phyloP scores from a whole-genome alignment of 441 rosid species.

The Erysimum cheiri region DNA sequence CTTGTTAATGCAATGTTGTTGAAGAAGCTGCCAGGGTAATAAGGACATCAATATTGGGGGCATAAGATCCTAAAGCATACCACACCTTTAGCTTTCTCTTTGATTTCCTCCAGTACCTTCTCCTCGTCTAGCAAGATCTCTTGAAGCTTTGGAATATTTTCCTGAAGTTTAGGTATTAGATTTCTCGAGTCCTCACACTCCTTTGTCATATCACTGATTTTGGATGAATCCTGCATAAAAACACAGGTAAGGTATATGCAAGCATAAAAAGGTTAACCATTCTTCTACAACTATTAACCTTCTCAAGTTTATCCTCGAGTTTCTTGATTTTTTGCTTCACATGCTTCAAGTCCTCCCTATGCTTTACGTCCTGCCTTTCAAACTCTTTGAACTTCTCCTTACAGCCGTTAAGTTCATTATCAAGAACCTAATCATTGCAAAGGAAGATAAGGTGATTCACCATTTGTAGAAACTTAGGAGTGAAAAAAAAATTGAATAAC shows the following conservation, averaged over 20 bases:
- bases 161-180: slow-evolving; percentile 84
- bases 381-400: slow-evolving; percentile 96
- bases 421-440: slow-evolving; percentile 69
- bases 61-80: slow-evolving; percentile 30
- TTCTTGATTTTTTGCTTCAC: slow-evolving; percentile 94
- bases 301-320: slow-evolving; percentile 83
- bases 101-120: slow-evolving; percentile 70
- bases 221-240: slow-evolving; percentile 68
- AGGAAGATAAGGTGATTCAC: slow-evolving; percentile 21
- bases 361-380: slow-evolving; percentile 94
- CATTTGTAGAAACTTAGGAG: slow-evolving; percentile 11
- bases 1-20: slow-evolving; percentile 8
- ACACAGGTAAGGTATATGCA: slow-evolving; percentile 39
- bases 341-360: slow-evolving; percentile 91
- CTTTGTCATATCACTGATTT: slow-evolving; percentile 67
- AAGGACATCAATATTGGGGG: slow-evolving; percentile 18
- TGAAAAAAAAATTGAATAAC: slow-evolving; percentile 3
- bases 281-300: slow-evolving; percentile 54
- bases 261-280: slow-evolving; percentile 35
- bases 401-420: slow-evolving; percentile 61
- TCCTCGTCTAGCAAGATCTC: slow-evolving; percentile 73
- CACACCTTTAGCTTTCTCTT: slow-evolving; percentile 80
- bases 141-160: slow-evolving; percentile 75
- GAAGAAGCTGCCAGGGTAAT: slow-evolving; percentile 15
- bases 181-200: slow-evolving; percentile 65